These are phyloP conservation scores for Sporisorium scitamineum DNA, from an alignment of 1,284 basidiomycete species.

Conservation along the genomic window DNA sequence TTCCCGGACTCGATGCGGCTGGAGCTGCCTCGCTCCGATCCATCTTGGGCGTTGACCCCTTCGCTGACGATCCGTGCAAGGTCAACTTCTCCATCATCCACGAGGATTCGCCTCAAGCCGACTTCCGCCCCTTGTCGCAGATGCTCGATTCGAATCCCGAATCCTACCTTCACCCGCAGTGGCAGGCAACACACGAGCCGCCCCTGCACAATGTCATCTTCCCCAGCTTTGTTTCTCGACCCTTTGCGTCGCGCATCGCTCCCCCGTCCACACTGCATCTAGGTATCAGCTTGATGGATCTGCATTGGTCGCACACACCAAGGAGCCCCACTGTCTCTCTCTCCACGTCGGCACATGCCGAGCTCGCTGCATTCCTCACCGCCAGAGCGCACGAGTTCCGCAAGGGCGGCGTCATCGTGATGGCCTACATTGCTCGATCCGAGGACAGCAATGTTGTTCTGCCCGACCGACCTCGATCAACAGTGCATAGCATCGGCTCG, in stretches of 20 bases:
- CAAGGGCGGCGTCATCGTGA: conserved; percentile 68
- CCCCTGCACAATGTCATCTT: conserved; percentile 67
- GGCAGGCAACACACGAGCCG: conserved; percentile 58
- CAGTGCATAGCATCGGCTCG: conserved; percentile 26
- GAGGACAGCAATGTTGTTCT: conserved; percentile 58
- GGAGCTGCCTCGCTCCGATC: conserved; percentile 34
- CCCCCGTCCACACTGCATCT: conserved; percentile 67
- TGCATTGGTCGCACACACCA: conserved; percentile 70
- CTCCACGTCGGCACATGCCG: conserved; percentile 69
- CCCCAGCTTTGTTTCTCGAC: conserved; percentile 63
- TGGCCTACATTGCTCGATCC: conserved; percentile 69
- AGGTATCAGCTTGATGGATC: conserved; percentile 69
- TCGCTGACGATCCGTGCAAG: conserved; percentile 43
- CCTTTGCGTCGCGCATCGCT: conserved; percentile 68
- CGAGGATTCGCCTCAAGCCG: conserved; percentile 64
- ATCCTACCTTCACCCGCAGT: conserved; percentile 63
- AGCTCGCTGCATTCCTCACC: conserved; percentile 68
- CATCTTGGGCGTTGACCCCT: conserved; percentile 36
- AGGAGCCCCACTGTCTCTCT: conserved; percentile 59
- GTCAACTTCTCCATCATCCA: conserved; percentile 68
- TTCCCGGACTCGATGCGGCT: conserved; percentile 29
- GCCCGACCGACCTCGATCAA: conserved; percentile 46
- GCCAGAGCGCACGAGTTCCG: conserved; percentile 70
- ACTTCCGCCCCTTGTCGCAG: conserved; percentile 67
- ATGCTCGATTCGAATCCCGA: conserved; percentile 62